These are phyloP conservation scores for Claviceps sp. DNA, from an alignment of 2,329 filamentous ascomycete species.

Conservation along the genomic window DNA sequence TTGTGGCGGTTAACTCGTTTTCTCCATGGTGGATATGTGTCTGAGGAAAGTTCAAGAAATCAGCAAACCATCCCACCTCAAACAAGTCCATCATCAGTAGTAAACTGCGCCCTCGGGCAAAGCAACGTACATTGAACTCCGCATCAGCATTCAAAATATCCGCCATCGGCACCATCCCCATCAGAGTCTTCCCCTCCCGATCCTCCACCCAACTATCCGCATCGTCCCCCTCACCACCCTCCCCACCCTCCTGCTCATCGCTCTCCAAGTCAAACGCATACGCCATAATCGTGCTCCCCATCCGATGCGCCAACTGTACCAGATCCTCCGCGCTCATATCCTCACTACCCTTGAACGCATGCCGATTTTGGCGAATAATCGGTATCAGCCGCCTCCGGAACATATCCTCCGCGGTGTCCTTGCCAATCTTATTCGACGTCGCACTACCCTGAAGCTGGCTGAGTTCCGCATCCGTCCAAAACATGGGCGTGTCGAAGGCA, in stretches of 20 bases:
- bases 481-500: constrained; percentile 77
- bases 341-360: constrained; percentile 27
- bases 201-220: constrained; percentile 55
- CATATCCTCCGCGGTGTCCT: constrained; percentile 53
- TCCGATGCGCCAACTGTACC: constrained; percentile 51
- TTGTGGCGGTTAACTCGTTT: constrained; percentile 52
- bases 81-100: no score
- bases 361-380: constrained; percentile 30
- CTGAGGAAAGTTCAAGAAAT: constrained; percentile 14
- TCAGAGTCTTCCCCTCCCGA: constrained; percentile 40
- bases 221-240: constrained; percentile 32
- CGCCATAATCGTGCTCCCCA: constrained; percentile 84
- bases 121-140: constrained; percentile 57
- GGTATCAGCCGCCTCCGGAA: constrained; percentile 46
- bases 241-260: constrained; percentile 28
- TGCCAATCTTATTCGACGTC: constrained; percentile 65
- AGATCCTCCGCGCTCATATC: constrained; percentile 30
- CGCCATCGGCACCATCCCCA: constrained; percentile 85
- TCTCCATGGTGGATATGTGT: constrained; percentile 42
- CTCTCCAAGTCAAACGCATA: constrained; percentile 75
- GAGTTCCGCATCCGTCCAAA: constrained; percentile 64
- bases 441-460: constrained; percentile 62
- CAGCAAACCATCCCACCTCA: background rate
- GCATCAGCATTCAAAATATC: constrained; percentile 85
- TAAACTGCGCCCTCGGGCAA: no score